A percentile compares a stretch with the other conserved stretches of the same genome.
These are phyloP conservation scores for Trichoderma simmonsii DNA, from an alignment of 2,329 filamentous ascomycete genomes.

Conservation along the genomic window DNA sequence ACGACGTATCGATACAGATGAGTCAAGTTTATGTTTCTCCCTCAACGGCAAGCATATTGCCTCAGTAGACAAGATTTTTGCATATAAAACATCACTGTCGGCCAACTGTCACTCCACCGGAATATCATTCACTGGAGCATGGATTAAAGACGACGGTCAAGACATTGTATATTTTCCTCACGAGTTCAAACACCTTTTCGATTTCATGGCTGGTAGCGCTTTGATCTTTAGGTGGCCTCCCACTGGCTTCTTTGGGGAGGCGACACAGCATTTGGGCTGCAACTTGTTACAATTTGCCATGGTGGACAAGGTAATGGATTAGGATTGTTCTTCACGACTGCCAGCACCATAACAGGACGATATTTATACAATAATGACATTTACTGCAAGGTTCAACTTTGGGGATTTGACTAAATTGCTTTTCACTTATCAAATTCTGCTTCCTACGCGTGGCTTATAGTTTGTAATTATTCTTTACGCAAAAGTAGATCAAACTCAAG, in stretches of 20 bases:
- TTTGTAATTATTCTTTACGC: no score
- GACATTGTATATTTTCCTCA: background rate
- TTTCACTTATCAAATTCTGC: no score
- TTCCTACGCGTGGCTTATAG: no score
- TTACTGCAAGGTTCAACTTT: no score
- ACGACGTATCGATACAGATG: rapidly evolving
- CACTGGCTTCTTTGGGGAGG: background rate
- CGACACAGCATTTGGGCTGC: background rate
- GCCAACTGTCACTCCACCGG: background rate
- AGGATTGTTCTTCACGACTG: background rate
- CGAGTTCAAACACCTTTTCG: background rate
- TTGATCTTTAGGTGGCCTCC: background rate
- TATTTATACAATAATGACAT: no score
- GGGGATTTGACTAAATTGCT: no score
- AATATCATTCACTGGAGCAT: background rate
- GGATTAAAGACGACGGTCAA: background rate
- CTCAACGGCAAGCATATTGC: background rate
- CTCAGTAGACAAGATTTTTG: background rate
- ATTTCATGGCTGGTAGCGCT: background rate
- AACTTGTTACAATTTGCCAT: background rate
- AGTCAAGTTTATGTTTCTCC: background rate
- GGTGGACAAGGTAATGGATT: background rate
- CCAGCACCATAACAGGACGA: no score
- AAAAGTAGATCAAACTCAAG: no score
- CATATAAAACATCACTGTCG: background rate